Conservation (phyloP, 805 yeast genomes). For the Ogataea sp. region DNA sequence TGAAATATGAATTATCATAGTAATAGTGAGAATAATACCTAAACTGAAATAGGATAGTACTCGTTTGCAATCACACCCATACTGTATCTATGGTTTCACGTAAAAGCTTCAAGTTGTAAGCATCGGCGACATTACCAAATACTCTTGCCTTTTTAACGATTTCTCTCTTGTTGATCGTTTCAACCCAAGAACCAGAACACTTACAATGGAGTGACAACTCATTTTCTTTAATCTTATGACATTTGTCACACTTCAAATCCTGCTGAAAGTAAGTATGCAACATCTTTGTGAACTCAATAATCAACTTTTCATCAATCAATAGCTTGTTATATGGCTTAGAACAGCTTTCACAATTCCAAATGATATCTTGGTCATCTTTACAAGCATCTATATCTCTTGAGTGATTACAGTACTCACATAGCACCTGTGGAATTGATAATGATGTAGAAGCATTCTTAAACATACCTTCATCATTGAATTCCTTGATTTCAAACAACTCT, state of each 20-base stretch:
- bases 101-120: conserved; percentile 53
- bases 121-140: conserved; percentile 51
- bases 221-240: conserved; percentile 57
- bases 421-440: conserved; percentile 54
- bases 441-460: conserved; percentile 72
- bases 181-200: conserved; percentile 85
- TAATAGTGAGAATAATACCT: too few species aligned
- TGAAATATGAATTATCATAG: too few species aligned
- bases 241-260: conserved; percentile 74
- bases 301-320: conserved; percentile 70
- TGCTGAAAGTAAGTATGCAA: conserved; percentile 63
- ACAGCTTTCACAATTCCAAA: conserved; percentile 66
- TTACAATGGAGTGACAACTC: conserved; percentile 68
- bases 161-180: conserved; percentile 38
- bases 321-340: conserved; percentile 54
- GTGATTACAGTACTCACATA: conserved; percentile 74
- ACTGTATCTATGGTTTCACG: conserved; percentile 23
- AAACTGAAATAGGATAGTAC: neutral
- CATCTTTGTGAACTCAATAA: conserved; percentile 50
- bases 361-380: conserved; percentile 42
- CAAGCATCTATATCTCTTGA: conserved; percentile 78
- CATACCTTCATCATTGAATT: conserved; percentile 68
- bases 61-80: neutral
- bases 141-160: conserved; percentile 38
- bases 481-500: conserved; percentile 68